Evolutionary conservation across 2,329 filamentous ascomycete genomes (phyloP).

Genomic region (Aspergillus quadricinctus): DNA sequence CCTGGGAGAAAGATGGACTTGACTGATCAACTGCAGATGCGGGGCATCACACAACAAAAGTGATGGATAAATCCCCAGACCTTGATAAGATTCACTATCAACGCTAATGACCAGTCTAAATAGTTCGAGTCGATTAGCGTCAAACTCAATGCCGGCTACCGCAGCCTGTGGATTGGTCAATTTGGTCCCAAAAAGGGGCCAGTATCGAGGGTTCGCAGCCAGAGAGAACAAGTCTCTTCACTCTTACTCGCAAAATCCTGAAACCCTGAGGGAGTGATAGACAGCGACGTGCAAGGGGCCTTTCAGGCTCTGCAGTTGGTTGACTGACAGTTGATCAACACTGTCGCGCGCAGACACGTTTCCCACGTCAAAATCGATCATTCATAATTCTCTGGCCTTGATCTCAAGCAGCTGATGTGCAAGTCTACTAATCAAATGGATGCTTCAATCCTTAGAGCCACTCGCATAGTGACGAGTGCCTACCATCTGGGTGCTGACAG

Average conservation of each 20-base stretch:
- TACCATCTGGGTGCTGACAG: background rate
- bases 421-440: no score
- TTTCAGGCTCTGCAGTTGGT: background rate
- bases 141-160: background rate
- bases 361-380: background rate
- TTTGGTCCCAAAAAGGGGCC: background rate
- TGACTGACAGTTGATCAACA: background rate
- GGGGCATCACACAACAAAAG: conserved; percentile 3
- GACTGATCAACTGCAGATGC: conserved; percentile 9
- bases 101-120: background rate
- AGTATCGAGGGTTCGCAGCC: background rate
- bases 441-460: no score
- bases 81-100: conserved; percentile 8
- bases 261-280: background rate
- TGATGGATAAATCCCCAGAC: conserved; percentile 3
- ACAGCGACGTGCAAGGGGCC: background rate
- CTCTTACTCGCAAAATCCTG: background rate
- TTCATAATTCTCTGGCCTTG: background rate
- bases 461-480: no score
- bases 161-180: background rate
- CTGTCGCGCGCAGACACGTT: background rate
- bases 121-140: background rate
- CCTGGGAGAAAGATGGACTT: conserved; percentile 3
- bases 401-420: background rate
- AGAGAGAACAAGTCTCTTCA: background rate